phyloP scores from a whole-genome alignment of 2,329 filamentous ascomycete genomes.

The Cladosporium sp. region DNA sequence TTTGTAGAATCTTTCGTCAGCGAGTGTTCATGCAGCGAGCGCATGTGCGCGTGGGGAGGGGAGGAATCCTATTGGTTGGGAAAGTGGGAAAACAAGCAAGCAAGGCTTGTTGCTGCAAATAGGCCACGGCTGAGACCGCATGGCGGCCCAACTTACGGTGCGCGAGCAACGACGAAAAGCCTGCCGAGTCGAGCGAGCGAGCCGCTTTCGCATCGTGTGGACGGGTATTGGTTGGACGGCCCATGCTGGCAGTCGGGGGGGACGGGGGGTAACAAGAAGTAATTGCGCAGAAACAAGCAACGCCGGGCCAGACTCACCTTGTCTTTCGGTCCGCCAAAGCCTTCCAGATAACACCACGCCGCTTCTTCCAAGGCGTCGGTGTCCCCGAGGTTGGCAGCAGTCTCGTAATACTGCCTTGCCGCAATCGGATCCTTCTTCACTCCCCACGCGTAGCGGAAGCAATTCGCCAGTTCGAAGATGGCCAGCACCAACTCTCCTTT shows the following conservation, averaged over 20 bases:
- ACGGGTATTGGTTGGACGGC: background rate
- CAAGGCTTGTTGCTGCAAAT: background rate
- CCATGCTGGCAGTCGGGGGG: background rate
- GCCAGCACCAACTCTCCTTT: slow-evolving; percentile 96
- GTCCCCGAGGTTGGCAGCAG: slow-evolving; percentile 92
- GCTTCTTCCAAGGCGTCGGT: slow-evolving; percentile 97
- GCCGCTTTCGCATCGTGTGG: background rate
- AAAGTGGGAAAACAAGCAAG: background rate
- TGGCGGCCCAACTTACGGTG: slow-evolving; percentile 17
- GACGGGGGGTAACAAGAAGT: background rate
- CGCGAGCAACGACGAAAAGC: background rate
- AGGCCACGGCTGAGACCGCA: slow-evolving; percentile 2
- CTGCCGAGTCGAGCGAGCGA: background rate
- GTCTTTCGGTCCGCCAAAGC: slow-evolving; percentile 97
- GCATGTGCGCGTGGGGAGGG: background rate
- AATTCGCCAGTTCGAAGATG: slow-evolving; percentile 92
- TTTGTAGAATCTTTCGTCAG: slow-evolving; percentile 22
- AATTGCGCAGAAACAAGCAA: background rate
- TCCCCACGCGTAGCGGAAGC: slow-evolving; percentile 93
- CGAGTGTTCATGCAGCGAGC: background rate
- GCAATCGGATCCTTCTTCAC: slow-evolving; percentile 82
- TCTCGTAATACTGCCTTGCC: slow-evolving; percentile 91
- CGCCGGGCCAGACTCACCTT: slow-evolving; percentile 67
- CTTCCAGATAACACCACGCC: slow-evolving; percentile 92
- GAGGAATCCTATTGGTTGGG: background rate